Evolutionary conservation across 306 rosid species (phyloP).

Genomic region (Citrullus colocynthis): DNA sequence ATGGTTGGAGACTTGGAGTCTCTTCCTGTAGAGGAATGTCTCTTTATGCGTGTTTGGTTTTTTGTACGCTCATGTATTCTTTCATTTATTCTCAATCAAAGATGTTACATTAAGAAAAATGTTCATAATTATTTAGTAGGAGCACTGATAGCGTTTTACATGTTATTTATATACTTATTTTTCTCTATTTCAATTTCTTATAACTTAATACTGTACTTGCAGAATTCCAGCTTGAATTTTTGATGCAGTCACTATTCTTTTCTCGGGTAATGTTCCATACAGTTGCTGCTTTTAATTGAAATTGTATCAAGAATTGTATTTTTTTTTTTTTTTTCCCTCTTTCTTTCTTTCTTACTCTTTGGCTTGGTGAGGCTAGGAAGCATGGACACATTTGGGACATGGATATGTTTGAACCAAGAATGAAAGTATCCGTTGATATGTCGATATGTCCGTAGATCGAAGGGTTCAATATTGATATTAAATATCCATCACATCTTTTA

Average conservation of each 20-base stretch:
- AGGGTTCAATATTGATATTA: no score
- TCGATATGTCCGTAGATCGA: no score
- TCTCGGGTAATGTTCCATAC: constrained; percentile 52
- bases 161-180: background rate
- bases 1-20: no score
- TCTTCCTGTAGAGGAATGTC: no score
- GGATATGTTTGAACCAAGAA: background rate
- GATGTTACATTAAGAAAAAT: no score
- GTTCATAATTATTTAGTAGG: background rate
- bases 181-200: constrained; percentile 7
- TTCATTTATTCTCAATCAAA: no score
- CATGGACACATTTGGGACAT: background rate
- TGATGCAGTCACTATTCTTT: constrained; percentile 84
- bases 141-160: background rate
- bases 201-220: constrained; percentile 30
- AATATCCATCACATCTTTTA: no score
- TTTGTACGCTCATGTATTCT: no score
- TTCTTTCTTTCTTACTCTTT: background rate
- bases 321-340: no score
- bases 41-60: no score
- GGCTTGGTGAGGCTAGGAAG: background rate
- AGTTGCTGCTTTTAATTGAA: background rate
- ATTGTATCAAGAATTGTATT: background rate
- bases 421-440: no score
- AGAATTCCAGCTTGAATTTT: constrained; percentile 87